Conservation (phyloP, 129 eudicot genomes). For the Arctium lappa region DNA sequence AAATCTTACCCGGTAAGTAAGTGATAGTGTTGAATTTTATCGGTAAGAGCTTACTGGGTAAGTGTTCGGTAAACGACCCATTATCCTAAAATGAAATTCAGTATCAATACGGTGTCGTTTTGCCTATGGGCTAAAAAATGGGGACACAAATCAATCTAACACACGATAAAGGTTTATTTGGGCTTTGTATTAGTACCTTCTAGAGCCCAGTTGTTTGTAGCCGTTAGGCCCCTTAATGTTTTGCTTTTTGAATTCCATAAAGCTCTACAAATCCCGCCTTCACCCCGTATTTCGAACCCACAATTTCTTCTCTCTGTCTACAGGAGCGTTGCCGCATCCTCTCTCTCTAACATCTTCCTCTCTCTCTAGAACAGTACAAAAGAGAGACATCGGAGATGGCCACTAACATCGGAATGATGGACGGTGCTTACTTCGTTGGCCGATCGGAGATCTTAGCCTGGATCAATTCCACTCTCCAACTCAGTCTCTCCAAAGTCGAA, state of each 20-base stretch:
- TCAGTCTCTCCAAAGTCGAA: conserved; percentile 87
- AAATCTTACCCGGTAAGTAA: no score
- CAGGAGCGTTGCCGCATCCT: conserved; percentile 14
- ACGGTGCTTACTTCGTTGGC: conserved; percentile 91
- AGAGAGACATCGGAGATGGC: conserved; percentile 53
- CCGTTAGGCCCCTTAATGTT: conserved; percentile 21
- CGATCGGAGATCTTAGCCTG: conserved; percentile 83
- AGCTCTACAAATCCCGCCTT: conserved; percentile 42
- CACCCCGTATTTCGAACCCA: conserved; percentile 36
- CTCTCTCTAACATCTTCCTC: background rate
- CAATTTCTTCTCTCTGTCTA: conserved; percentile 8
- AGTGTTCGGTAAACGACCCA: no score
- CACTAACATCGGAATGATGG: conserved; percentile 93
- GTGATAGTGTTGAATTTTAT: no score
- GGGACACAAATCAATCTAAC: no score
- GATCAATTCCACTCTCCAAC: conserved; percentile 90
- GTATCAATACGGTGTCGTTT: no score
- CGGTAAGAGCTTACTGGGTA: no score
- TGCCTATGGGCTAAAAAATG: background rate
- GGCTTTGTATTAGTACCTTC: background rate
- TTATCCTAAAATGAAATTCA: no score
- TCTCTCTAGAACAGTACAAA: conserved; percentile 29
- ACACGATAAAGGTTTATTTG: background rate
- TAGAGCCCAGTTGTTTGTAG: background rate
- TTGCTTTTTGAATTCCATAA: conserved; percentile 15